Conservation (phyloP, 2,329 filamentous ascomycete genomes). For the Lasiodiplodia gonubiensis region DNA sequence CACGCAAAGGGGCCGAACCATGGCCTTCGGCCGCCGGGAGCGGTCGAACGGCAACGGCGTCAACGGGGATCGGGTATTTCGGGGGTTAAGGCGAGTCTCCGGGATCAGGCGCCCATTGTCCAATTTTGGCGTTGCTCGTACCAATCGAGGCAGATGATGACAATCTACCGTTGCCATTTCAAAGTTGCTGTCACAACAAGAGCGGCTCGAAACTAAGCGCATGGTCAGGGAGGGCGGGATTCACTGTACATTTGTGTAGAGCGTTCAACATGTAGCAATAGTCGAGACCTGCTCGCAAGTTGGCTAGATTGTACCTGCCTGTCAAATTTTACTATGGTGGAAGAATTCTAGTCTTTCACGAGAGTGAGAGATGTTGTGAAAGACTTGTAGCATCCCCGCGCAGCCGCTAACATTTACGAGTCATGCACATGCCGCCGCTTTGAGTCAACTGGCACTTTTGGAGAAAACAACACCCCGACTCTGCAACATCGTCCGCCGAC, state of each 20-base stretch:
- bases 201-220: not conserved
- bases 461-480: slow-evolving; percentile 17
- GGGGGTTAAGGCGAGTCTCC: not conserved
- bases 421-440: slow-evolving; percentile 23
- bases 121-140: slow-evolving; percentile 19
- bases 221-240: not conserved
- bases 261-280: not conserved
- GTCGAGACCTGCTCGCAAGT: not conserved
- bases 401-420: slow-evolving; percentile 20
- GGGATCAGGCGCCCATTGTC: slow-evolving; percentile 16
- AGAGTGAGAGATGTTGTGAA: no score
- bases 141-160: slow-evolving; percentile 9
- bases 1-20: slow-evolving; percentile 2
- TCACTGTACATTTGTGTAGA: not conserved
- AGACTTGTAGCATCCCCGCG: slow-evolving; percentile 8
- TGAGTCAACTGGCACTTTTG: slow-evolving; percentile 15
- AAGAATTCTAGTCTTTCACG: not conserved
- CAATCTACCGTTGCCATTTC: slow-evolving; percentile 14
- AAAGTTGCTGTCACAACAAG: not conserved
- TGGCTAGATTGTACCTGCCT: no score
- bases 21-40: slow-evolving; percentile 18
- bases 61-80: slow-evolving; percentile 15
- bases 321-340: not conserved
- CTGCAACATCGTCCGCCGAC: not conserved
- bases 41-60: slow-evolving; percentile 18